Evolutionary conservation across 495 filamentous ascomycete species (phyloP), one percentile per base, ranked within the genome.

Genomic region (Neurospora sp.): DNA sequence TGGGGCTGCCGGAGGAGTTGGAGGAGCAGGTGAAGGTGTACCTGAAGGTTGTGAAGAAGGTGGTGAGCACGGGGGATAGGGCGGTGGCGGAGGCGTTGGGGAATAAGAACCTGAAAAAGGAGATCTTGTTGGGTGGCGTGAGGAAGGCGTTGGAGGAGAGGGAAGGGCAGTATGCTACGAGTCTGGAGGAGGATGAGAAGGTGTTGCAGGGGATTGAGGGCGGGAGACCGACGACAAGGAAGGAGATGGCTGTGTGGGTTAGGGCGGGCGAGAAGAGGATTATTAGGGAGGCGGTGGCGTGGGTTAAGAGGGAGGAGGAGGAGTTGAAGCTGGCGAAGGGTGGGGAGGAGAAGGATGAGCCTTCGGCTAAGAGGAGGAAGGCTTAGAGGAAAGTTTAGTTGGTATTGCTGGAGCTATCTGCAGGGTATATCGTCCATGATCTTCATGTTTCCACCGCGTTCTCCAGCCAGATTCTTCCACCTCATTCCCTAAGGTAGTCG

Each of bases 241-340:
- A 69, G 38, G 45, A 73, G 22, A 94, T 93, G 90, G 94, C 94
- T 0, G 76, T 93, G 4, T 83, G 91, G 73, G 92, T 97, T 42
- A 88, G 94, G 68, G 80, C 89, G 42, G 94, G 94, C 9, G 94
- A 97, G 81, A 97, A 96, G 78, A 82, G 86, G 71, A 83, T 97
- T n/a, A 73, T 89, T 79, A 78, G 85, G 82, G 82, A 83, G 77
- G 85, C 83, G 38, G 71, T 73, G 69, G 42, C 16, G 31, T 80
- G 77, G 74, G 72, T 80, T 1, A 53, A 31, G 47, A 14, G 20
- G 9, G 20, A 76, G 27, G 5, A 77, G 72, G 70, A 73, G 4
- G 73, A 74, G 70, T 2, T 73, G 42, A 45, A 22, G 38, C n/a
- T 39, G 44, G 41, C 53, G 68, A 47, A 61, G 41, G 70, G 18